These are phyloP conservation scores for Termitomyces eurrhizus DNA, from an alignment of 768 basidiomycete species.

Conservation along the genomic window DNA sequence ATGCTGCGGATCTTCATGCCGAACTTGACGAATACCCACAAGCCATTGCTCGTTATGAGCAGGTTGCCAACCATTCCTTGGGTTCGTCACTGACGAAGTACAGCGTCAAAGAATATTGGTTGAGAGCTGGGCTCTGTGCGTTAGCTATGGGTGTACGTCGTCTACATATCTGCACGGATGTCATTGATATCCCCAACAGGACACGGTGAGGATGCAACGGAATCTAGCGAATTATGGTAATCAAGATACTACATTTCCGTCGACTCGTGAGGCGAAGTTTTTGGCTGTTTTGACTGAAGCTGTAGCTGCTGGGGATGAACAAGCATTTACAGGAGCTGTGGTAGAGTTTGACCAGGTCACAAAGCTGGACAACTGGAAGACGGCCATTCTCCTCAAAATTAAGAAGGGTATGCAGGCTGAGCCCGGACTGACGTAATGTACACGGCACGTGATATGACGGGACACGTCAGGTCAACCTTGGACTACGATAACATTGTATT, in stretches of 20 bases:
- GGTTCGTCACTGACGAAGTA: slow-evolving; percentile 89
- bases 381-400: slow-evolving; percentile 81
- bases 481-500: background rate
- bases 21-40: slow-evolving; percentile 80
- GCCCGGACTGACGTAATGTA: slow-evolving; percentile 30
- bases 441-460: background rate
- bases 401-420: slow-evolving; percentile 72
- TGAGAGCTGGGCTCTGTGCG: slow-evolving; percentile 81
- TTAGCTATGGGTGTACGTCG: slow-evolving; percentile 81
- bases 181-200: slow-evolving; percentile 40
- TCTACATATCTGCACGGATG: slow-evolving; percentile 6
- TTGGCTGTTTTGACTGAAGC: slow-evolving; percentile 74
- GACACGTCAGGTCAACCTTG: background rate
- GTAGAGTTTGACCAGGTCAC: slow-evolving; percentile 89
- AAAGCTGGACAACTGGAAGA: slow-evolving; percentile 97
- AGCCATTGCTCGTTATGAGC: slow-evolving; percentile 87
- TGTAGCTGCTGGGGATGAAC: slow-evolving; percentile 42
- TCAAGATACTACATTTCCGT: slow-evolving; percentile 82
- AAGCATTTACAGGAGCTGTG: slow-evolving; percentile 79
- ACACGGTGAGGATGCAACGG: slow-evolving; percentile 77
- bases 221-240: slow-evolving; percentile 73
- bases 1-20: slow-evolving; percentile 93
- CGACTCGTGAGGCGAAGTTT: slow-evolving; percentile 93
- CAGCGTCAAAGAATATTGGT: slow-evolving; percentile 98
- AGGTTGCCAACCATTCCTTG: slow-evolving; percentile 83